Base-by-base conservation (phyloP, 805 yeast species). In the Spathaspora sp. region DNA sequence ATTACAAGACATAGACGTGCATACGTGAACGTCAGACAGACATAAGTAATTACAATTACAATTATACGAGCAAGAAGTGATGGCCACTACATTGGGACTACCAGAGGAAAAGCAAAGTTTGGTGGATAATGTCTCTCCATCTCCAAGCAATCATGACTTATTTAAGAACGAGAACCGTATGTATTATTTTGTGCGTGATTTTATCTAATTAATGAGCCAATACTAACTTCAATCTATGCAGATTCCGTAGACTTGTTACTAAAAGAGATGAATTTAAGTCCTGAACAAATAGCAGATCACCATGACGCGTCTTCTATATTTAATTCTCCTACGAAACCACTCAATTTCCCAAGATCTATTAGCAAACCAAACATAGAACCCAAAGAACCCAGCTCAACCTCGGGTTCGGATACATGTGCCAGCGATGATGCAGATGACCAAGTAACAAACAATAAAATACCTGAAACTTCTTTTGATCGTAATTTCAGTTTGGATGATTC, bases 381-480 rank as follows among this genome's bases (percentile, higher is more conserved):
- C 50, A 70, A 23, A 26, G 38, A 45, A 12, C 20, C 6, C 10
- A 14, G n/a, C 10, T 20, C 20, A 19, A 20, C 68, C 54, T 73
- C 78, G 6, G 65, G 72, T 48, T 68, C 77, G 3, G 79, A 74
- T 48, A 74, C 79, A 8, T 73, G 64, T 45, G 70, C 69, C 17
- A 70, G 75, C 54, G 75, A 72, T 23, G 44, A 39, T n/a, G 75
- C 71, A 20, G 44, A 39, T 16, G 64, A 59, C 17, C 47, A 51
- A 39, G 19, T 42, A 32, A 12, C 9, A 20, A 18, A 26, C 29
- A 20, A 43, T 26, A 39, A 28, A n/a, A 19, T 39, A 39, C 19
- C 29, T 40, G 42, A 32, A 11, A n/a, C 31, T 35, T 55, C 61
- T 2, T 57, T 63, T 49, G 62, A 57, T 29, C 45, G 64, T 28